Conservation (phyloP, 2,329 filamentous ascomycete species). For the Colletotrichum australisinense region DNA sequence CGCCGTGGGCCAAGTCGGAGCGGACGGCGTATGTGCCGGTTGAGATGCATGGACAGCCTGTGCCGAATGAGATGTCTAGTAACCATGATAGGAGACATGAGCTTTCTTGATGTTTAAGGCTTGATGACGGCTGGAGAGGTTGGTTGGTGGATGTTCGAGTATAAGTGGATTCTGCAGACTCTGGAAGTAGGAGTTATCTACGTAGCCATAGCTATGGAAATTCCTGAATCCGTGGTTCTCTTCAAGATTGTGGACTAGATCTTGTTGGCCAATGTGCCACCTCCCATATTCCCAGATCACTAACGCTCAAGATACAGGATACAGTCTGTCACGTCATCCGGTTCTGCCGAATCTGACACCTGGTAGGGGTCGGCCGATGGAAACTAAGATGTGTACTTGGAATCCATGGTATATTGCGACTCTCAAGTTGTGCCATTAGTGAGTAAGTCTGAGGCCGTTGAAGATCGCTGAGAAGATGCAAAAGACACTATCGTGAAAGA, state of each 20-base stretch:
- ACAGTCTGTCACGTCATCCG: no score
- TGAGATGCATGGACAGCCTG: not conserved
- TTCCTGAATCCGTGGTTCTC: not conserved
- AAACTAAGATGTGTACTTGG: no score
- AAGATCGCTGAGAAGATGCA: not conserved
- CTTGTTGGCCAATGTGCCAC: no score
- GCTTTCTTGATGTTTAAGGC: not conserved
- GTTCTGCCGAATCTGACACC: no score
- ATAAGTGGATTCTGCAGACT: not conserved
- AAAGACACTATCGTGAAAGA: not conserved
- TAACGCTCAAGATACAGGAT: no score
- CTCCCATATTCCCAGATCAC: no score
- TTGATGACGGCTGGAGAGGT: no score
- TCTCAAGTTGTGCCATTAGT: not conserved
- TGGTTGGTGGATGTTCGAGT: not conserved
- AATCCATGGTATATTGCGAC: no score
- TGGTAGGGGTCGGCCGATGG: no score
- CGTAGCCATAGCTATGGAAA: not conserved
- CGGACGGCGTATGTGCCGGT: not conserved
- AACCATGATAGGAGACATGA: constrained; percentile 11
- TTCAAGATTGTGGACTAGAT: no score
- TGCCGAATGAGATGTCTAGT: constrained; percentile 8
- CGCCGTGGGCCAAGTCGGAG: constrained; percentile 9
- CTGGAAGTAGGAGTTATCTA: not conserved
- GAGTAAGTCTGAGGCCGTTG: not conserved